A percentile compares a stretch with the other conserved stretches of the same genome.
phyloP scores from a whole-genome alignment of 2,329 filamentous ascomycete genomes.

The Verticillium tricorpus region DNA sequence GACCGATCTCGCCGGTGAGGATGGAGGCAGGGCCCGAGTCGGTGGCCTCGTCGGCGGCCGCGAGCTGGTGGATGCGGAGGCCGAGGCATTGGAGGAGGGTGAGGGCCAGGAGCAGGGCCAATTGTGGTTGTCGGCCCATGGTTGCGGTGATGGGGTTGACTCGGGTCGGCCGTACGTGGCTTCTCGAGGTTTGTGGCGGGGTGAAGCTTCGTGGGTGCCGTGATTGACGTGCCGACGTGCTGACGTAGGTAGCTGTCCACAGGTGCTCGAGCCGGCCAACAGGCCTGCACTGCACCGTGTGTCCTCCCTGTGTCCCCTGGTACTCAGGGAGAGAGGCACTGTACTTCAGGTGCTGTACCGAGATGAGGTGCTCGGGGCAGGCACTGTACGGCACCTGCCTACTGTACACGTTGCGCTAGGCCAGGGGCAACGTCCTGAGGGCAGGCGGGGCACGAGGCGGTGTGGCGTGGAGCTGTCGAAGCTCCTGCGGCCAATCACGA shows the following conservation, averaged over 20 bases:
- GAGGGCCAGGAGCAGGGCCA: constrained; percentile 20
- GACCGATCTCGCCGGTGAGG: constrained; percentile 43
- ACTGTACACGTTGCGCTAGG: not conserved
- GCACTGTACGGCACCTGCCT: not conserved
- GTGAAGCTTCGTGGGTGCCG: not conserved
- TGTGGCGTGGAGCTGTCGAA: not conserved
- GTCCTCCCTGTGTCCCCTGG: too few species aligned
- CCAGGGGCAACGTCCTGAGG: not conserved
- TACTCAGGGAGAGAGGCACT: too few species aligned
- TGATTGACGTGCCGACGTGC: not conserved
- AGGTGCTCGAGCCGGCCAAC: not conserved
- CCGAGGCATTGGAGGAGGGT: constrained; percentile 15
- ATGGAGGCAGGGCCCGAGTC: constrained; percentile 23
- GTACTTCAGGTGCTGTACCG: too few species aligned
- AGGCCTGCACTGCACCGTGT: too few species aligned
- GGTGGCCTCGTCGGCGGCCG: constrained; percentile 15
- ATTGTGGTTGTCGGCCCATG: constrained; percentile 19
- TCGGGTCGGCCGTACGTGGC: constrained; percentile 8
- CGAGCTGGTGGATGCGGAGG: constrained; percentile 15
- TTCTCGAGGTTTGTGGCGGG: constrained; percentile 1
- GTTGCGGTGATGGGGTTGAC: constrained; percentile 5
- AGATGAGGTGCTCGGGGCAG: too few species aligned
- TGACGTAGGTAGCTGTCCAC: not conserved
- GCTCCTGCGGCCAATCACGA: not conserved
- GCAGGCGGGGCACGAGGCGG: not conserved